Evolutionary conservation across 129 eudicot species (phyloP), one percentile per base, ranked within the genome.

Genomic region (Flaveria sonorensis): DNA sequence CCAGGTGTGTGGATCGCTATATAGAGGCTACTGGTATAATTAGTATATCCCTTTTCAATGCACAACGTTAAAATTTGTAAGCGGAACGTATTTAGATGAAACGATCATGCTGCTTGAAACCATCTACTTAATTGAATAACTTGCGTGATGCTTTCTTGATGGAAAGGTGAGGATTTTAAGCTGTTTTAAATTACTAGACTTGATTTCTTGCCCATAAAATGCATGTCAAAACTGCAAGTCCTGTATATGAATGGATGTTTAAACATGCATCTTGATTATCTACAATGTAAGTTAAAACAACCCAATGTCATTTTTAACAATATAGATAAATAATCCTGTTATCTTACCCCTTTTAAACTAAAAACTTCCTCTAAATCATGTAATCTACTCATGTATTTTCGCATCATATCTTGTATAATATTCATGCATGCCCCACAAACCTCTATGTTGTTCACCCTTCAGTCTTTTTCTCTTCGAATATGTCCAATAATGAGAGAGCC

Each of bases 1-100:
- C 92, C 12, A 85, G 92, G 81, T 88, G 88, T 81, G 85, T 88
- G 78, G 92, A 88, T 81, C 89, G 92, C 70, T 88, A 88, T 70
- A 81, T 88, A 9, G 92, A 85, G 75, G 92, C 92, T 59, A 88
- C 89, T 11, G 85, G 85, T 12, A 85, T 88, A 55, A 79, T 88
- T 21, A 81, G 89, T 60, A 85, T 71, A 78, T 79, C 89, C 19
- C 92, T 88, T 68, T 88, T 88, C 39, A 75, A 59, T 68, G 7
- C 82, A 16, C 86, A 74, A 7, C 68, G 79, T 24, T 24, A 15
- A 40, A 40, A 40, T 4, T 40, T 82, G 51, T 73, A 26, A 28
- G 52, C 55, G 20, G 21, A 56, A 50, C 20, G 24, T 46, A 46
- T 75, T 74, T 61, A 75, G 24, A 43, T 43, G 24, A 16, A 45